Base-by-base conservation (phyloP, 164 flowering plant species). In the Warburgia ugandensis region DNA sequence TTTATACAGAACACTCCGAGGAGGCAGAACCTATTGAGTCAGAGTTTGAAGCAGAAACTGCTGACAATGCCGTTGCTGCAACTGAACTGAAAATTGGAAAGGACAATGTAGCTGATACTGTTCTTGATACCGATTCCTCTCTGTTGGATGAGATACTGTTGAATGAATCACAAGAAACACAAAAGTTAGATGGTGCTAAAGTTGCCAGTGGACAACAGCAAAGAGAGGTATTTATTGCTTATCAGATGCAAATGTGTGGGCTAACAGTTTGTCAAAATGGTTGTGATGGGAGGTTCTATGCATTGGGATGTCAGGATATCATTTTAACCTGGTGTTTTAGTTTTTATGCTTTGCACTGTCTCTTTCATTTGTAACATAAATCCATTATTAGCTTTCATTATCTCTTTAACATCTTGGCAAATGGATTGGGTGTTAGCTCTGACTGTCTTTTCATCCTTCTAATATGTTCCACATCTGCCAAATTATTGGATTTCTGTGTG, bases 111-210 rank as follows among this genome's bases (percentile, higher is more conserved):
- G 27, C 50, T 19, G 55, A 50, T 43, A 59, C 40, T 55, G 61
- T 52, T 16, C 13, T 29, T 37, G 71, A 68, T 37, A 13, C 68
- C 61, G 80, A 72, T 54, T 42, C 73, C 28, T 64, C 73, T 20
- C 63, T 62, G 29, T 51, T 90, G 55, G 96, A 87, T 66, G 73
- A 77, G 59, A 74, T 86, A 62, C 68, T 92, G 62, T 72, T 76
- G 11, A 70, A 64, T 59, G 82, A 71, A 58, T 55, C 78, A 50
- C 75, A 49, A 49, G 63, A 35, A 23, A 16, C 60, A 12, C 25
- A 54, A 44, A 47, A 5, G 39, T 43, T 56, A 39, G 75, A 67
- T 53, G 68, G 20, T 39, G 69, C 50, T 38, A 46, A 39, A 37
- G 69, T 48, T 41, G 51, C 33, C 48, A 68, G 61, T 55, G 69